Percentiles rank a stretch among this genome's conserved stretches.
These are phyloP conservation scores for Rhynchosporium secalis DNA, from an alignment of 2,329 filamentous ascomycete species.

Conservation along the genomic window DNA sequence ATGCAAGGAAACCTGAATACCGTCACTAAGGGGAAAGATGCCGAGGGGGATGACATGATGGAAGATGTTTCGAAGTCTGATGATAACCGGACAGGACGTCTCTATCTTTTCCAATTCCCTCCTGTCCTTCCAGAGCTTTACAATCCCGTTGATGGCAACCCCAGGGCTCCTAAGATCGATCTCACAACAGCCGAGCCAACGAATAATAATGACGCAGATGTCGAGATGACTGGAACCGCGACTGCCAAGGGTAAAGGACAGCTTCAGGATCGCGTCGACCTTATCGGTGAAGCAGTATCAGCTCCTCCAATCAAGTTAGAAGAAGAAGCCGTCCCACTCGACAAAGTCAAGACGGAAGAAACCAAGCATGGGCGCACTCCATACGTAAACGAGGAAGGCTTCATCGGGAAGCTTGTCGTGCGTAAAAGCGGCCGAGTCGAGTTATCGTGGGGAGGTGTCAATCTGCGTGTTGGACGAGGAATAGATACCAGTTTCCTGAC, in stretches of 20 bases:
- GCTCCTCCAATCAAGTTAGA: conserved; percentile 45
- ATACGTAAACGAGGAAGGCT: conserved; percentile 51
- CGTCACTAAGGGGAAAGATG: conserved; percentile 38
- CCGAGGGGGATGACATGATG: conserved; percentile 43
- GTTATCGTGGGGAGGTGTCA: conserved; percentile 61
- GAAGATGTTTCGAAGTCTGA: conserved; percentile 23
- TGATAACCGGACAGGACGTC: conserved; percentile 49
- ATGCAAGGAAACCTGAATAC: conserved; percentile 31
- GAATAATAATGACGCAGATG: conserved; percentile 17
- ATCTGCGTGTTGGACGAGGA: conserved; percentile 52
- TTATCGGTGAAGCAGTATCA: conserved; percentile 37
- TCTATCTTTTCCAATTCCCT: conserved; percentile 67
- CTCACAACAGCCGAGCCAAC: conserved; percentile 14
- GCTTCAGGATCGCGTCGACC: conserved; percentile 24
- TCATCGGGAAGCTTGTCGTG: conserved; percentile 59
- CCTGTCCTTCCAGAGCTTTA: conserved; percentile 58
- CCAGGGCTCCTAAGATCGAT: conserved; percentile 6
- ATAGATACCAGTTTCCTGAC: conserved; percentile 57
- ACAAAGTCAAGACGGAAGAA: conserved; percentile 29
- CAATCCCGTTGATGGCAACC: conserved; percentile 34
- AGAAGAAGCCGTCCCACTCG: conserved; percentile 27
- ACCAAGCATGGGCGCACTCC: conserved; percentile 25
- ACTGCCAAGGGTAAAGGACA: conserved; percentile 21
- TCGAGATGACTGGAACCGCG: conserved; percentile 22
- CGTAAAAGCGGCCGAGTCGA: conserved; percentile 63